phyloP scores from a whole-genome alignment of 1,139 yeast genomes.

The Geotrichum histeridarum region DNA sequence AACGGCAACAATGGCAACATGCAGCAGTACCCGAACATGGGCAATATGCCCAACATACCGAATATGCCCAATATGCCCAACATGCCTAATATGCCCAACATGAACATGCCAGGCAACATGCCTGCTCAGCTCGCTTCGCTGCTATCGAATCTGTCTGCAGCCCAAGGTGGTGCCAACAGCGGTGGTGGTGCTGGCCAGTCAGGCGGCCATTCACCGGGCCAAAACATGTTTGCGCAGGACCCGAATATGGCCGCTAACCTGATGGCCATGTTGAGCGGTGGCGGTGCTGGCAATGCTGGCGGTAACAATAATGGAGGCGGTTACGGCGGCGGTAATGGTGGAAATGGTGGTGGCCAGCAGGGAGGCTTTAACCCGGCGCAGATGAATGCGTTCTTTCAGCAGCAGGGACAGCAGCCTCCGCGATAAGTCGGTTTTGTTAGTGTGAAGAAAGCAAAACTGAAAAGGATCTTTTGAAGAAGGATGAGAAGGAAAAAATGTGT shows the following conservation, averaged over 20 bases:
- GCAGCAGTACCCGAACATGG: slow-evolving; percentile 12
- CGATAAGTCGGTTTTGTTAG: not conserved
- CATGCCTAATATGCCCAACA: not conserved
- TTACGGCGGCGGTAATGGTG: not conserved
- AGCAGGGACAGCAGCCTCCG: slow-evolving; percentile 5
- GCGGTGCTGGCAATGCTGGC: slow-evolving; percentile 1
- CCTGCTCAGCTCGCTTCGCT: slow-evolving; percentile 17
- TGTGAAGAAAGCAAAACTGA: too few relatives aligned
- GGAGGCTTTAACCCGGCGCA: slow-evolving; percentile 5
- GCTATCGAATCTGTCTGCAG: slow-evolving; percentile 13
- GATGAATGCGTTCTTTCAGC: slow-evolving; percentile 7
- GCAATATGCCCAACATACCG: not conserved
- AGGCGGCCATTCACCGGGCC: not conserved
- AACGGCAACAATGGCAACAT: slow-evolving; percentile 15
- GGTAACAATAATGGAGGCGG: not conserved
- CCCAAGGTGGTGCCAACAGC: slow-evolving; percentile 7
- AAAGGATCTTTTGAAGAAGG: too few relatives aligned
- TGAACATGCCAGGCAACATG: slow-evolving; percentile 3
- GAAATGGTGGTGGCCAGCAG: not conserved
- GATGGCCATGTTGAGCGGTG: slow-evolving; percentile 17
- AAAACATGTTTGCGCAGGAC: slow-evolving; percentile 14
- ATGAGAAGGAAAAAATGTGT: too few relatives aligned
- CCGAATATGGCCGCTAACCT: slow-evolving; percentile 19
- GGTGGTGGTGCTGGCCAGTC: not conserved
- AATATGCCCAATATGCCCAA: slow-evolving; percentile 6